These are phyloP conservation scores for Chloris gayana DNA, from an alignment of 176 grass and related monocot species.

Conservation along the genomic window DNA sequence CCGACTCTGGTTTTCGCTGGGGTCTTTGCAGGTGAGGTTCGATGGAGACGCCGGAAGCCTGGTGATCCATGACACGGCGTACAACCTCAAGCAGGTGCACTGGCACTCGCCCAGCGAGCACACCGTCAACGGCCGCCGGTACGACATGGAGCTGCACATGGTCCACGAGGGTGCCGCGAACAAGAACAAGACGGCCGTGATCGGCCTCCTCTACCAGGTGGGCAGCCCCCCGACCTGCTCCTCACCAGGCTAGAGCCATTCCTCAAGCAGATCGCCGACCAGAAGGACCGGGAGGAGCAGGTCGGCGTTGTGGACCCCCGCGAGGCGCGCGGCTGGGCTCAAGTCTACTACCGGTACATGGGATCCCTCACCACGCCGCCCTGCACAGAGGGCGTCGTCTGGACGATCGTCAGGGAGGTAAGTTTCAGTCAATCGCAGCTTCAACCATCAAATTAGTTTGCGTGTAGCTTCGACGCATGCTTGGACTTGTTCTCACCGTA, in stretches of 20 bases:
- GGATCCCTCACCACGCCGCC: constrained; percentile 79
- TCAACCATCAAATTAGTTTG: too few relatives aligned
- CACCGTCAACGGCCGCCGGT: constrained; percentile 59
- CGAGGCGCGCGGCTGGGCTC: constrained; percentile 10
- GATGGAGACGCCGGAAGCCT: constrained; percentile 50
- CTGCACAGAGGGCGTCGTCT: constrained; percentile 78
- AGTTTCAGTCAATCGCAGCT: too few relatives aligned
- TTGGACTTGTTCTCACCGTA: too few relatives aligned
- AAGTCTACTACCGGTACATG: constrained; percentile 72
- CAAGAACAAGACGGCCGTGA: constrained; percentile 38
- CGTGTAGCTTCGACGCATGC: too few relatives aligned
- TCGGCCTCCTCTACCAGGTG: constrained; percentile 56
- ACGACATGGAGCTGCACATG: not conserved
- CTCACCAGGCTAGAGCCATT: constrained; percentile 58
- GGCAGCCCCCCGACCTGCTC: constrained; percentile 49
- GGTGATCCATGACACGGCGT: constrained; percentile 54
- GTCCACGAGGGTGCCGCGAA: not conserved
- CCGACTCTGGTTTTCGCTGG: not conserved
- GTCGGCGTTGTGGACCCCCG: constrained; percentile 46
- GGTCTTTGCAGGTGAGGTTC: constrained; percentile 45
- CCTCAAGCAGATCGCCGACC: constrained; percentile 39
- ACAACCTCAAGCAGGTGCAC: constrained; percentile 63
- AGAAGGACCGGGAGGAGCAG: constrained; percentile 36
- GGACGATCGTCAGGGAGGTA: constrained; percentile 63
- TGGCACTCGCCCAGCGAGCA: constrained; percentile 88